phyloP scores from a whole-genome alignment of 2,329 filamentous ascomycete genomes.

The Pseudocercospora musae region DNA sequence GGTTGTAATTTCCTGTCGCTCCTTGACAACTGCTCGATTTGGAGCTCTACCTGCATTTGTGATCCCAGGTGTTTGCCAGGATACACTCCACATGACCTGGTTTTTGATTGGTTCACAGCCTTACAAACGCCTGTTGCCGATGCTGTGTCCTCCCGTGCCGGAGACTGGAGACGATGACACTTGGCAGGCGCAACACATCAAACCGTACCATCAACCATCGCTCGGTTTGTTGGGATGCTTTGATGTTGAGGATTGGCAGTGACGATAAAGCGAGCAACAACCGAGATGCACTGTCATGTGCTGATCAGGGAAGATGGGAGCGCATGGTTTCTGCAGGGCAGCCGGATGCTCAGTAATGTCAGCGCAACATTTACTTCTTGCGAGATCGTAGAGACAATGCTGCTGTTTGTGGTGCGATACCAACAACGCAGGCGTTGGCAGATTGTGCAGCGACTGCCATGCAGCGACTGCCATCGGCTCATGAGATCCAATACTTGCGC shows the following conservation, averaged over 20 bases:
- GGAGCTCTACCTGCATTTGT: conserved; percentile 4
- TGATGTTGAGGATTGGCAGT: not conserved
- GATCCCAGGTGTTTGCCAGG: conserved; percentile 7
- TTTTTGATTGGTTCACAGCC: conserved; percentile 12
- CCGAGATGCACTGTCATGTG: not conserved
- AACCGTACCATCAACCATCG: not conserved
- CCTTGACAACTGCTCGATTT: conserved; percentile 2
- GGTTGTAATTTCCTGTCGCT: conserved; percentile 6
- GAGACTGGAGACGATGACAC: conserved; percentile 13
- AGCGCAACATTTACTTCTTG: not conserved
- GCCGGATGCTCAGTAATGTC: not conserved
- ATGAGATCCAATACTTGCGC: conserved; percentile 68
- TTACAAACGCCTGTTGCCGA: conserved; percentile 5
- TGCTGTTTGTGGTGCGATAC: not conserved
- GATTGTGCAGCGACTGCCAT: not conserved
- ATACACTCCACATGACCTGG: conserved; percentile 9
- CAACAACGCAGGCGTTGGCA: not conserved
- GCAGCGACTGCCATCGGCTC: conserved; percentile 1
- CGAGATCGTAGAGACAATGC: not conserved
- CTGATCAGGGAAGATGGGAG: not conserved
- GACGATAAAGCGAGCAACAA: not conserved
- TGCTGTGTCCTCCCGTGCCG: conserved; percentile 13
- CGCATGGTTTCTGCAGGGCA: not conserved
- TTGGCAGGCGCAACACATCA: conserved; percentile 7
- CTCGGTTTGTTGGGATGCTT: not conserved